Base-by-base conservation (phyloP, 352 stramenopile species). In the Globisporangium apiculatum region DNA sequence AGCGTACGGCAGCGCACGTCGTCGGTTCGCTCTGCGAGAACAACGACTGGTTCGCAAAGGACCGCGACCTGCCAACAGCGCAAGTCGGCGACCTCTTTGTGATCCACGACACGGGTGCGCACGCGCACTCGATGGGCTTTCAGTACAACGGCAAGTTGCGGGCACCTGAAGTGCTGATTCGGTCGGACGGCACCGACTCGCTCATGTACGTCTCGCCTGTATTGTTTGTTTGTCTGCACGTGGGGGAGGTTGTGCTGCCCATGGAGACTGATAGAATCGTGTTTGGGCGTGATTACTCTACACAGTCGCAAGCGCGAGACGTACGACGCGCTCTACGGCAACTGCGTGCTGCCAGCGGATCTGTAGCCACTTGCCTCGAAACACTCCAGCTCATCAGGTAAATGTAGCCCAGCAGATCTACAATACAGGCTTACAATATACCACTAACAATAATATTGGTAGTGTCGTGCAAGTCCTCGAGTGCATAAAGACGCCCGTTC, bases 71-170 rank as follows among this genome's bases (percentile, higher is more conserved):
- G 48, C 85, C 86, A 37, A 74, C 62, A 15, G 81, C 84, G 6
- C 51, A 85, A 45, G 83, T 95, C 12, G 86, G 85, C 52, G 87
- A 96, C 61, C 65, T 96, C 31, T 95, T 96, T 59, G 86, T 96
- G 49, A 92, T 96, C 55, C 76, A 96, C 70, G 87, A 96, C 68
- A 93, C 85, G 3, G 87, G 87, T 50, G 87, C 87, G 47, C 87
- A 96, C 67, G 76, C 83, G n/a, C 86, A 96, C 72, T 95, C 85
- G 63, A 96, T 96, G 87, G 87, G 87, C 36, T 96, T 96, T 66
- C 87, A 96, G 70, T 96, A 96, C 81, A 96, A 96, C 53, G 87
- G 87, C 65, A 96, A 96, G 61, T 75, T 96, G 52, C 83, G 87
- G 17, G 86, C 87, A 7, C 86, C 87, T n/a, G 87, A 96, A 60